Percentiles rank a stretch among this genome's conserved stretches.
Evolutionary conservation across 495 filamentous ascomycete genomes (phyloP).

Genomic region (Aspergillus saccharolyticus): DNA sequence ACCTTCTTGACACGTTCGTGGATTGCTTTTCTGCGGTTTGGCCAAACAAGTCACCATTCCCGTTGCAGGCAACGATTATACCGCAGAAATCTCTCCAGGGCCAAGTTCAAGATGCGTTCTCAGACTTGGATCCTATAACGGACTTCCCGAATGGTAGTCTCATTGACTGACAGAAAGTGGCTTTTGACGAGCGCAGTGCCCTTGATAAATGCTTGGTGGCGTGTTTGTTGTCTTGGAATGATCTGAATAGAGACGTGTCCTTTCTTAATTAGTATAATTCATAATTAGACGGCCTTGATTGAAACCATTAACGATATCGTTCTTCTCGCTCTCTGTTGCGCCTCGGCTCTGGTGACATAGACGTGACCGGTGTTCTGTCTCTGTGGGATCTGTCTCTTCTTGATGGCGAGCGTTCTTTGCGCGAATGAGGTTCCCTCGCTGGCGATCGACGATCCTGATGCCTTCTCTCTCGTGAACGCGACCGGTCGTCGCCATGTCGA

Average conservation of each 20-base stretch:
- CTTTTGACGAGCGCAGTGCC: not conserved
- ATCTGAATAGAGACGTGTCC: conserved; percentile 3
- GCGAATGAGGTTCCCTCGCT: conserved; percentile 23
- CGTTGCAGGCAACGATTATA: not conserved
- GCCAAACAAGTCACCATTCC: not conserved
- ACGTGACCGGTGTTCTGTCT: conserved; percentile 27
- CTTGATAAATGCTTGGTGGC: not conserved
- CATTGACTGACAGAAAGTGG: not conserved
- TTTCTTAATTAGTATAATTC: conserved; percentile 6
- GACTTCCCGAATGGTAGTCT: not conserved
- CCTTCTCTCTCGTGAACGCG: conserved; percentile 28
- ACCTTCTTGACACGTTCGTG: conserved; percentile 8
- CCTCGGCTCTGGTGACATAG: conserved; percentile 33
- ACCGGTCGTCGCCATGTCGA: conserved; percentile 32
- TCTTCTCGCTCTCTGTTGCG: conserved; percentile 32
- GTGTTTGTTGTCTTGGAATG: not conserved
- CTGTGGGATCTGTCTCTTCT: conserved; percentile 20
- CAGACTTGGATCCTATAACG: not conserved
- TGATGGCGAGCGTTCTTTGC: conserved; percentile 17
- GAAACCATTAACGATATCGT: conserved; percentile 26
- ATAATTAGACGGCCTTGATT: conserved; percentile 2
- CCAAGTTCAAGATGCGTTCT: not conserved
- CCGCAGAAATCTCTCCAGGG: not conserved
- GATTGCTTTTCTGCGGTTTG: not conserved
- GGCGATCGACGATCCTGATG: conserved; percentile 26